Conservation (phyloP, 2,329 filamentous ascomycete genomes). For the Fusarium agapanthi region DNA sequence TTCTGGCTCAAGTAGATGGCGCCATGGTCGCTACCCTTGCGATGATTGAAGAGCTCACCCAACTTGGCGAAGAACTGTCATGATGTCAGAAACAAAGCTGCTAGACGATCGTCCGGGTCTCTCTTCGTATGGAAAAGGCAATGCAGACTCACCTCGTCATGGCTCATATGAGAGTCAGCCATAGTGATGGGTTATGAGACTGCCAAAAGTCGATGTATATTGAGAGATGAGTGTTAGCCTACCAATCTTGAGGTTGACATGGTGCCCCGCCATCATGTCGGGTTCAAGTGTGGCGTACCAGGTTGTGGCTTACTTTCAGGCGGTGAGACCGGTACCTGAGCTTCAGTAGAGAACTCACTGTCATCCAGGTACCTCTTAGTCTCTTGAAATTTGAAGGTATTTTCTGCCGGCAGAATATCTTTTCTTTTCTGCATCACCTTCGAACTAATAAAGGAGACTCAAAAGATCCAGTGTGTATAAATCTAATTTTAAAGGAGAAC, state of each 20-base stretch:
- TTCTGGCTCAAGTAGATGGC: slow-evolving; percentile 81
- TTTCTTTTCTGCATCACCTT: not conserved
- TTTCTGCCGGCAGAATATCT: slow-evolving; percentile 13
- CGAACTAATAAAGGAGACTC: not conserved
- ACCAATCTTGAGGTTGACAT: slow-evolving; percentile 22
- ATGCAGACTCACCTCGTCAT: slow-evolving; percentile 38
- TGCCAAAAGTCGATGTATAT: slow-evolving; percentile 4
- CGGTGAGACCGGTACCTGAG: not conserved
- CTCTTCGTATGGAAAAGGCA: not conserved
- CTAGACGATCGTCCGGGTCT: not conserved
- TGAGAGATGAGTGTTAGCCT: slow-evolving; percentile 15
- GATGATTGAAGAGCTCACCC: slow-evolving; percentile 71
- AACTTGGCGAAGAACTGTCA: slow-evolving; percentile 77
- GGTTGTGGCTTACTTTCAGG: slow-evolving; percentile 5
- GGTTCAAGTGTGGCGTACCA: slow-evolving; percentile 10
- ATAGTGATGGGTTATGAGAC: slow-evolving; percentile 21
- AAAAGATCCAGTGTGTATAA: not conserved
- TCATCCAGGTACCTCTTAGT: not conserved
- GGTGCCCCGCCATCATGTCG: slow-evolving; percentile 38
- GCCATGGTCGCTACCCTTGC: slow-evolving; percentile 75
- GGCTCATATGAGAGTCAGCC: slow-evolving; percentile 37
- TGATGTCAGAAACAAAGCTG: slow-evolving; percentile 8
- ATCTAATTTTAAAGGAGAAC: fast-evolving
- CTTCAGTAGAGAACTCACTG: not conserved
- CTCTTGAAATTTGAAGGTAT: not conserved